Conservation (phyloP, 2,329 filamentous ascomycete genomes). For the Calonectria honghensis region DNA sequence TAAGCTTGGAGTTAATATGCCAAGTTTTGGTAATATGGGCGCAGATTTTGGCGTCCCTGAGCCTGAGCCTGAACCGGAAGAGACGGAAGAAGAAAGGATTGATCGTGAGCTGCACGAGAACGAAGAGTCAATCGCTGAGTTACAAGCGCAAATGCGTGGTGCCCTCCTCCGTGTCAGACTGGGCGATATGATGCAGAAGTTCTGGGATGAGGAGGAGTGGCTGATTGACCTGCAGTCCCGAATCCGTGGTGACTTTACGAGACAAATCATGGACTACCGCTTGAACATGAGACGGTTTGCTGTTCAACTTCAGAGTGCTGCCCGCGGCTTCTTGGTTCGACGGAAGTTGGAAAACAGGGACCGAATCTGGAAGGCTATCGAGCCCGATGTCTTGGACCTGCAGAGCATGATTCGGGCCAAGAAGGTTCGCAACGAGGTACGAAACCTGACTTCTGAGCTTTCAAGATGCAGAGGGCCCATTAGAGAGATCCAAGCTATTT, state of each 20-base stretch:
- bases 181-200: conserved; percentile 87
- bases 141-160: conserved; percentile 91
- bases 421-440: conserved; percentile 77
- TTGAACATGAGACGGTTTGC: conserved; percentile 90
- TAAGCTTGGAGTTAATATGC: conserved; percentile 96
- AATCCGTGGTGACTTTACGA: conserved; percentile 89
- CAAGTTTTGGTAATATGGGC: conserved; percentile 97
- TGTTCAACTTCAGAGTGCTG: conserved; percentile 84
- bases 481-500: conserved; percentile 77
- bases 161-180: conserved; percentile 85
- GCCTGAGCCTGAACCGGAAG: conserved; percentile 84
- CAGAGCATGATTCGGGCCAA: conserved; percentile 87
- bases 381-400: conserved; percentile 83
- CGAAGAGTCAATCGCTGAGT: conserved; percentile 81
- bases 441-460: conserved; percentile 75
- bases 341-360: conserved; percentile 77
- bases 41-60: conserved; percentile 92
- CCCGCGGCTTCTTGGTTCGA: conserved; percentile 84
- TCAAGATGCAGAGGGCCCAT: conserved; percentile 78
- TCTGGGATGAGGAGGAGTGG: conserved; percentile 90
- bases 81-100: conserved; percentile 93
- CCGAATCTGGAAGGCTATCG: conserved; percentile 80
- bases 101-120: conserved; percentile 88
- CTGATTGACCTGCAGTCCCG: conserved; percentile 89
- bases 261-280: conserved; percentile 88